Conservation (phyloP, 176 grass and related monocot species). For the Neostapfia colusana region DNA sequence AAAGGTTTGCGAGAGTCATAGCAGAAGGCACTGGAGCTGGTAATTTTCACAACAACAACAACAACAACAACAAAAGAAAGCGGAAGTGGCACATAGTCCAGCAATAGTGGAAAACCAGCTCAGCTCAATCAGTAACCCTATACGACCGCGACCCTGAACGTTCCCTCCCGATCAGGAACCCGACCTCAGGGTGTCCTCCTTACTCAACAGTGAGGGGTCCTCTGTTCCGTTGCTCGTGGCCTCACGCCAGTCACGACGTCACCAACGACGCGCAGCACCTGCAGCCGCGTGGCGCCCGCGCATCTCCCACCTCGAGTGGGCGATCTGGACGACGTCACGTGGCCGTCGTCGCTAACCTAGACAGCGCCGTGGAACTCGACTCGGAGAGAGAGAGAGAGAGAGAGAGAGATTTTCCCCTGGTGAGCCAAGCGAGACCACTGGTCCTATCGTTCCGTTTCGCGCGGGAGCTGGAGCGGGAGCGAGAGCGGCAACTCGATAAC, state of each 20-base stretch:
- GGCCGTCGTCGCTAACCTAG: no score
- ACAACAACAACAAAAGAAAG: no score
- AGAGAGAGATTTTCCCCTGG: no score
- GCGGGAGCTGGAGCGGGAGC: not conserved
- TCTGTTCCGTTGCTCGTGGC: not conserved
- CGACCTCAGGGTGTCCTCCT: not conserved
- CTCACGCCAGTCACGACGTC: not conserved
- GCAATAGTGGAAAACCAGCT: conserved; percentile 4
- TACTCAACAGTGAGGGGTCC: not conserved
- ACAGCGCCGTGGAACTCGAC: not conserved
- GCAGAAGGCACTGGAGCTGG: not conserved
- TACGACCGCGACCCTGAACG: not conserved
- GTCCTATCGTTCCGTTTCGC: no score
- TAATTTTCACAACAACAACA: no score
- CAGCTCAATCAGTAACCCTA: not conserved
- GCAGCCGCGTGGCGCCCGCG: not conserved
- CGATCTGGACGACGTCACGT: no score
- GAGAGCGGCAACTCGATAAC: not conserved
- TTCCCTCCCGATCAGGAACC: not conserved
- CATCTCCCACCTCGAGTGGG: not conserved
- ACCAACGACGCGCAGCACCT: not conserved
- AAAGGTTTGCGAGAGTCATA: not conserved
- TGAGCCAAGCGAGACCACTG: no score
- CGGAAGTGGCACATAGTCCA: not conserved
- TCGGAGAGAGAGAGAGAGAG: no score